These are phyloP conservation scores for Gigaspora rosea DNA, from an alignment of 192 early-diverging fungal species.

Conservation along the genomic window DNA sequence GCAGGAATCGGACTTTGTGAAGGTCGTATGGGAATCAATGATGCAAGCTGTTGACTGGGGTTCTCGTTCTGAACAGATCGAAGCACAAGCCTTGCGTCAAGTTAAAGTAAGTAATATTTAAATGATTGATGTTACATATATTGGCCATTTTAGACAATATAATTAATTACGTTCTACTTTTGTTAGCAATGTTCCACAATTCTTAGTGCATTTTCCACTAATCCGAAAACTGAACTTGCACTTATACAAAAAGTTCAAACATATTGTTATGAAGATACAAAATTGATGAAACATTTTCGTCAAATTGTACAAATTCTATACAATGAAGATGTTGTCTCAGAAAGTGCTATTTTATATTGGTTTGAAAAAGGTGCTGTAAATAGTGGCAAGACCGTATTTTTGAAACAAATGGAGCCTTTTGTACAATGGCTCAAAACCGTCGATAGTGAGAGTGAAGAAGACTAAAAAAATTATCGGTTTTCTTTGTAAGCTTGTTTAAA, in stretches of 20 bases:
- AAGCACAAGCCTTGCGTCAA: constrained; percentile 65
- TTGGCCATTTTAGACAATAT: neutral
- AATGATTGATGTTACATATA: constrained; percentile 33
- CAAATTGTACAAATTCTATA: constrained; percentile 82
- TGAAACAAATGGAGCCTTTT: constrained; percentile 94
- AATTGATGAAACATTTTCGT: constrained; percentile 85
- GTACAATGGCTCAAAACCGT: constrained; percentile 78
- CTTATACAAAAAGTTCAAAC: constrained; percentile 86
- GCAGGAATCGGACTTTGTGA: constrained; percentile 74
- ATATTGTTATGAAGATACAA: constrained; percentile 85
- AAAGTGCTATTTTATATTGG: constrained; percentile 94
- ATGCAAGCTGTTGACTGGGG: constrained; percentile 80
- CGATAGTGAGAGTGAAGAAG: constrained; percentile 68
- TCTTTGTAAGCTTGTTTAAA: too few relatives aligned
- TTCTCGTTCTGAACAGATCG: constrained; percentile 82
- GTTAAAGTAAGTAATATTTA: constrained; percentile 49
- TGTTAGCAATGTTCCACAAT: constrained; percentile 71
- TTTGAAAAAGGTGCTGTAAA: constrained; percentile 84
- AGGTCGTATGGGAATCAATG: constrained; percentile 82
- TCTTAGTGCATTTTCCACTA: constrained; percentile 72
- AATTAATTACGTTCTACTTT: neutral
- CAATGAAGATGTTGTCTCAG: constrained; percentile 88
- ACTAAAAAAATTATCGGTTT: constrained; percentile 24
- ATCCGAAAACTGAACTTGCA: constrained; percentile 82
- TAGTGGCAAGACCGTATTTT: constrained; percentile 86